Base-by-base conservation (phyloP, 208 protist species). In the Phytomonas sp. region DNA sequence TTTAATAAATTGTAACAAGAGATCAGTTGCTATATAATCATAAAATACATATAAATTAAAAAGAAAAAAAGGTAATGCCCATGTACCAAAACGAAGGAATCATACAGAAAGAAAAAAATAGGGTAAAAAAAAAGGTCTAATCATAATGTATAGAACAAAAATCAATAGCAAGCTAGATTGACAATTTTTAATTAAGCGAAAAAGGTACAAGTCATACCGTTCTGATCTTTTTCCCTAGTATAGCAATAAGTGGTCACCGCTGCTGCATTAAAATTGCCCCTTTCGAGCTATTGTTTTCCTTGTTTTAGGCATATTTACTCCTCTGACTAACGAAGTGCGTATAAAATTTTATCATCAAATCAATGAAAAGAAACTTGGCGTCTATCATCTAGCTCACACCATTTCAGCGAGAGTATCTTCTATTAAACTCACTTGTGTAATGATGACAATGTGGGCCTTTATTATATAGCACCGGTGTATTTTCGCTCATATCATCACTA, bases 401-500 rank as follows among this genome's bases (percentile, higher is more conserved):
- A 23, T 17, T 17, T 56, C 20, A 56, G 0, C 4, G 17, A 1
- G 20, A 26, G 0, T 26, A 56, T 56, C 46, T 56, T 56, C 46
- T 56, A 56, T 26, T 56, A 56, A 4, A 56, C 3, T 26, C 20
- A 26, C 20, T 56, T 26, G 26, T 20, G 20, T 23, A 26, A 56
- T 56, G 20, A 56, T 56, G 20, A 7, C 46, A 26, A 56, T 56
- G 23, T 26, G 46, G 46, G 46, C 0, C 20, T 23, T 6, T 26
- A 26, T 6, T 56, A 23, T 56, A 26, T 26, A 26, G 46, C 23
- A 26, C 13, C 32, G 32, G 51, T 13, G 43, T 20, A 37, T 66
- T 60, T 29, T 59, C 67, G 26, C 37, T 20, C 46, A 61, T 65
- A 11, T 81, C 72, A 32, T 81, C 73, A 13, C 69, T 68, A 70